Evolutionary conservation across 495 filamentous ascomycete species (phyloP).

Genomic region (Penicillium manginii): DNA sequence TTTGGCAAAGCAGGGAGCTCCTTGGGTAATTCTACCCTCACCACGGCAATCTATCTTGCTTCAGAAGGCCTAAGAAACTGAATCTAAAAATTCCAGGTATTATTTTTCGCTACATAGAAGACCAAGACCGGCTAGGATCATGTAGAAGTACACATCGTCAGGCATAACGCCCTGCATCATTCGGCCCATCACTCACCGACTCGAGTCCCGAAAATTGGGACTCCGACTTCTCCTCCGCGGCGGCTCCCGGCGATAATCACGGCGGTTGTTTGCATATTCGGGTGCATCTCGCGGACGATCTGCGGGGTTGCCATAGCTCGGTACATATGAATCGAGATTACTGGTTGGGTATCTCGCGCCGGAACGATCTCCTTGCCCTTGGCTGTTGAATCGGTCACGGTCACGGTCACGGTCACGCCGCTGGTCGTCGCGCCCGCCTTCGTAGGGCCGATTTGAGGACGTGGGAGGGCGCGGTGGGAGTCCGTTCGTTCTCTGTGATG

Average conservation of each 20-base stretch:
- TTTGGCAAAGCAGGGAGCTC: no score
- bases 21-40: no score
- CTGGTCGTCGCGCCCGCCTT: slow-evolving; percentile 29
- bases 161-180: no score
- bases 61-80: no score
- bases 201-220: slow-evolving; percentile 33
- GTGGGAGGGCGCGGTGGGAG: slow-evolving; percentile 47
- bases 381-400: slow-evolving; percentile 28
- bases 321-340: slow-evolving; percentile 46
- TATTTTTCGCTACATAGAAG: neutral
- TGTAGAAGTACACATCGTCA: neutral
- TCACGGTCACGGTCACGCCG: slow-evolving; percentile 34
- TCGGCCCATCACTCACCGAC: neutral
- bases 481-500: slow-evolving; percentile 36
- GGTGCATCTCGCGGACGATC: slow-evolving; percentile 33
- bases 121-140: slow-evolving; percentile 1
- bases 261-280: slow-evolving; percentile 24
- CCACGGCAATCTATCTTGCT: no score
- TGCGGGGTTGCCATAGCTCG: slow-evolving; percentile 32
- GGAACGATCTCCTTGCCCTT: slow-evolving; percentile 19
- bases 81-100: neutral
- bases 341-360: slow-evolving; percentile 30
- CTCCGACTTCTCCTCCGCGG: slow-evolving; percentile 46
- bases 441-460: slow-evolving; percentile 36
- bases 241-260: slow-evolving; percentile 40